Evolutionary conservation across 257 asterid genomes (phyloP).

Genomic region (Gentiana macrophylla): DNA sequence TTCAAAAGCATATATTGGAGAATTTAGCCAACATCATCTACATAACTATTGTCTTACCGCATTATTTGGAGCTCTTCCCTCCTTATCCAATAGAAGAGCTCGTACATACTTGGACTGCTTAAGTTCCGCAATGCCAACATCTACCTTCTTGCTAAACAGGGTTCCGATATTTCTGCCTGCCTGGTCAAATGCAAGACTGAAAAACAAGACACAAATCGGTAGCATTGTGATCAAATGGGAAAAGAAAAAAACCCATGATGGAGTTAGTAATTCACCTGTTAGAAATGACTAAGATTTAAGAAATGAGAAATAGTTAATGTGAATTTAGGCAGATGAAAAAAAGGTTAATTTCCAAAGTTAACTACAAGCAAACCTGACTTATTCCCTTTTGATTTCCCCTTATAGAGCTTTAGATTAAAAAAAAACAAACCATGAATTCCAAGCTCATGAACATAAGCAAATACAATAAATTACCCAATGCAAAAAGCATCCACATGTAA

Average conservation of each 20-base stretch:
- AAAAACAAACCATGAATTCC: too few species aligned
- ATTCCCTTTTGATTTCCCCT: too few species aligned
- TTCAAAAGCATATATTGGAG: background rate
- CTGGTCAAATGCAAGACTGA: slow-evolving; percentile 82
- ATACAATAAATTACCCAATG: too few species aligned
- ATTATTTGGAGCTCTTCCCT: slow-evolving; percentile 24
- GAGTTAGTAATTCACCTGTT: background rate
- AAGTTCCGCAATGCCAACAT: slow-evolving; percentile 46
- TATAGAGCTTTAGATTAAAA: too few species aligned
- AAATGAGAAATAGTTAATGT: too few species aligned
- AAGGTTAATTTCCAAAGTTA: too few species aligned
- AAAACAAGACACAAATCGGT: slow-evolving; percentile 8
- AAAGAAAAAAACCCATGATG: background rate
- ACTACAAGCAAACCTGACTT: too few species aligned
- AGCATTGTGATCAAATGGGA: slow-evolving; percentile 2
- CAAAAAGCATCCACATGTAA: too few species aligned
- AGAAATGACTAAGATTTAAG: background rate
- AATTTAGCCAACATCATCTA: slow-evolving; percentile 5
- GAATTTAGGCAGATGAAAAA: too few species aligned
- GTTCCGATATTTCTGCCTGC: slow-evolving; percentile 68
- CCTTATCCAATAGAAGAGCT: slow-evolving; percentile 40
- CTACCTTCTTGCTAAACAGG: slow-evolving; percentile 54
- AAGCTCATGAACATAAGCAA: too few species aligned
- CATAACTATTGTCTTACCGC: slow-evolving; percentile 27
- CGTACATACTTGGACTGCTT: slow-evolving; percentile 60